These are phyloP conservation scores for Dioszegia crocea DNA, from an alignment of 768 basidiomycete genomes.

Conservation along the genomic window DNA sequence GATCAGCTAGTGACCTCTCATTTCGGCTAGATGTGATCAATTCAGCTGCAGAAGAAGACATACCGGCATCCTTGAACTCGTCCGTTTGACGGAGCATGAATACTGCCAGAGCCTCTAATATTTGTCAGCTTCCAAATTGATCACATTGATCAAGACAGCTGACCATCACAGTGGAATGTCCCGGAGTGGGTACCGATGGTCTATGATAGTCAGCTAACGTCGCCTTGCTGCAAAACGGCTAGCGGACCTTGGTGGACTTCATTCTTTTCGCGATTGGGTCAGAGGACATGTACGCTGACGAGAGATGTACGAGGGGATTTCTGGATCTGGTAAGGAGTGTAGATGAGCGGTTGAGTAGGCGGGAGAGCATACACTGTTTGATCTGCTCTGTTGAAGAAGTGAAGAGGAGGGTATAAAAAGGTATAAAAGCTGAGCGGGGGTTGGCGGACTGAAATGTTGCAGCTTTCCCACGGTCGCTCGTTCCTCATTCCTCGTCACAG, in stretches of 20 bases:
- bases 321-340: background rate
- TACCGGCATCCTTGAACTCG: constrained; percentile 71
- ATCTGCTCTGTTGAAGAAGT: background rate
- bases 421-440: no score
- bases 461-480: no score
- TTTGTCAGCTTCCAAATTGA: background rate
- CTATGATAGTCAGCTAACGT: constrained; percentile 49
- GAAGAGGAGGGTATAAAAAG: background rate
- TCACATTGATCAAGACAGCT: background rate
- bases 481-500: no score
- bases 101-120: constrained; percentile 78
- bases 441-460: no score
- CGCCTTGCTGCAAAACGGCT: background rate
- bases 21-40: no score
- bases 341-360: background rate
- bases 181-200: constrained; percentile 91
- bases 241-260: constrained; percentile 40
- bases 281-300: constrained; percentile 19
- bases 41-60: no score
- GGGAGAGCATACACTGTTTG: background rate
- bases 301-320: background rate
- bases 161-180: constrained; percentile 83
- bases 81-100: constrained; percentile 76
- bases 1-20: no score
- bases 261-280: constrained; percentile 41